These are phyloP conservation scores for Aspergillus alliaceus DNA, from an alignment of 2,329 filamentous ascomycete species.

Conservation along the genomic window DNA sequence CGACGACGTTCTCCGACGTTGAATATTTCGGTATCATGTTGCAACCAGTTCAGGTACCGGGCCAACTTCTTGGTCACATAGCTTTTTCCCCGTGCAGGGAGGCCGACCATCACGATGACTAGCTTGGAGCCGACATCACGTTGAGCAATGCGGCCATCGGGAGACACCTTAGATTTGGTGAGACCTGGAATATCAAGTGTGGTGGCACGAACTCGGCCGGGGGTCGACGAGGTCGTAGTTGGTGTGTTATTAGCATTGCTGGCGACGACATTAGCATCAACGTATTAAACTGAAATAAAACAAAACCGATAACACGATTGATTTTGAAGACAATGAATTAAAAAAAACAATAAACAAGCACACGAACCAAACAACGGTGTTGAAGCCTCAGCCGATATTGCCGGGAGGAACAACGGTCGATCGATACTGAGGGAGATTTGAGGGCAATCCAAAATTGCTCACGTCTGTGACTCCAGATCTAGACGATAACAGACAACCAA, in stretches of 20 bases:
- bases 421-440: not conserved
- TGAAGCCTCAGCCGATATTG: slow-evolving; percentile 1
- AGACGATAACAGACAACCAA: slow-evolving; percentile 15
- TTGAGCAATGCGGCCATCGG: slow-evolving; percentile 89
- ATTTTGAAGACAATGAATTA: not conserved
- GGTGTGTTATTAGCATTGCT: slow-evolving; percentile 21
- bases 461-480: not conserved
- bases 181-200: slow-evolving; percentile 96
- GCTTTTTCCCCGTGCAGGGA: slow-evolving; percentile 93
- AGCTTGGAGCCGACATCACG: slow-evolving; percentile 94
- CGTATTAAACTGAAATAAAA: not conserved
- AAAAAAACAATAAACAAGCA: slow-evolving; percentile 4
- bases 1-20: slow-evolving; percentile 92
- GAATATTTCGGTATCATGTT: slow-evolving; percentile 94
- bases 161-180: slow-evolving; percentile 92
- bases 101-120: slow-evolving; percentile 96
- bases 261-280: not conserved
- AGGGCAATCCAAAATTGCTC: slow-evolving; percentile 9
- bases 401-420: slow-evolving; percentile 5
- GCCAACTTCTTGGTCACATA: slow-evolving; percentile 99
- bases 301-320: too few species aligned
- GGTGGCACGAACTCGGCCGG: slow-evolving; percentile 79
- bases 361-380: not conserved
- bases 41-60: slow-evolving; percentile 93
- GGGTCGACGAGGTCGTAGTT: slow-evolving; percentile 55